Conservation (phyloP, 768 basidiomycete species). For the Leccinum boreale region DNA sequence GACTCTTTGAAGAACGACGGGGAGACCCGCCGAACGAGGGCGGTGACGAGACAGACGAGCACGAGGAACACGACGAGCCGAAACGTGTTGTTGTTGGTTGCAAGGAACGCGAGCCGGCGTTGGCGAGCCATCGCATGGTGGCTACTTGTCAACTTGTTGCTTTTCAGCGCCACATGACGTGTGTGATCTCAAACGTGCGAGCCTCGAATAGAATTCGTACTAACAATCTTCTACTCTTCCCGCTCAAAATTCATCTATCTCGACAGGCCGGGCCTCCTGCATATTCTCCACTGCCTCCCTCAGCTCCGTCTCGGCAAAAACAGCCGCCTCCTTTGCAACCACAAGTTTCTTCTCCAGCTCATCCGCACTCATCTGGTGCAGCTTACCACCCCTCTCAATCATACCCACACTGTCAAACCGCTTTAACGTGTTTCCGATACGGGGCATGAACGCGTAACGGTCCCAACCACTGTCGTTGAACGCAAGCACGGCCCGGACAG, state of each 20-base stretch:
- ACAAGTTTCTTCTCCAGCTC: constrained; percentile 74
- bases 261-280: constrained; percentile 51
- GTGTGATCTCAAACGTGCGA: background rate
- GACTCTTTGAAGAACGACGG: background rate
- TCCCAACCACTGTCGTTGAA: constrained; percentile 90
- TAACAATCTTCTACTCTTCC: background rate
- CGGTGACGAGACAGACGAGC: constrained; percentile 22
- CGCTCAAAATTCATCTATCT: constrained; percentile 32
- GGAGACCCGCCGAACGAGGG: constrained; percentile 14
- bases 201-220: background rate
- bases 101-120: background rate
- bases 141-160: background rate
- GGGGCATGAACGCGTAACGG: constrained; percentile 61
- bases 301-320: constrained; percentile 71
- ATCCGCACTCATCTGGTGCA: constrained; percentile 56
- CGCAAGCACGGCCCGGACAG: constrained; percentile 74
- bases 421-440: constrained; percentile 61
- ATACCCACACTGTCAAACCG: constrained; percentile 68
- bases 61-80: constrained; percentile 19
- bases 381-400: constrained; percentile 41
- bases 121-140: constrained; percentile 23
- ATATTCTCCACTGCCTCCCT: constrained; percentile 71
- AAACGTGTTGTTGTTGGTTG: constrained; percentile 15
- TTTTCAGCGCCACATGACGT: background rate
- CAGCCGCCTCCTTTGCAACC: constrained; percentile 67